Conservation (phyloP, 2,329 filamentous ascomycete species). For the Xylariaceae sp. region DNA sequence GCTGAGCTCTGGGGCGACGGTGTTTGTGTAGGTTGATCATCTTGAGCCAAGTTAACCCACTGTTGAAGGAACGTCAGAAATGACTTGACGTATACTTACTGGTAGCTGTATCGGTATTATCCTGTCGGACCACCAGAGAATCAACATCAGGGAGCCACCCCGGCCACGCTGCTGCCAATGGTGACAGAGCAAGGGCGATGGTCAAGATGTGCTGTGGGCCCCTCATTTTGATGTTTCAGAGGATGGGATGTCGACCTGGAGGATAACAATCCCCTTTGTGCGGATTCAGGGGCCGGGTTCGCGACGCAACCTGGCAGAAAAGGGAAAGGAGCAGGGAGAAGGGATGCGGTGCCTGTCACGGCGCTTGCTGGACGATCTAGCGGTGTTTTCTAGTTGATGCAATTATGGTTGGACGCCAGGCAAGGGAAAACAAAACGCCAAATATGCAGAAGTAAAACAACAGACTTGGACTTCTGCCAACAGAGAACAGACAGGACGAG, state of each 20-base stretch:
- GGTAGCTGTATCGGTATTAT: constrained; percentile 33
- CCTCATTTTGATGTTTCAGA: constrained; percentile 44
- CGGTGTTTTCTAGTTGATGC: constrained; percentile 15
- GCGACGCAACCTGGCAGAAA: constrained; percentile 1
- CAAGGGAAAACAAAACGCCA: constrained; percentile 20
- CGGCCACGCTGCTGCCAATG: constrained; percentile 53
- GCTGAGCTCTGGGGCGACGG: constrained; percentile 7
- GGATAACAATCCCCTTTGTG: constrained; percentile 11
- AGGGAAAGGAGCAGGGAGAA: constrained; percentile 1
- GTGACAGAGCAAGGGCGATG: constrained; percentile 49
- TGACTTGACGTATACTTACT: constrained; percentile 20
- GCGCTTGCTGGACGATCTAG: constrained; percentile 5
- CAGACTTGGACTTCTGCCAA: constrained; percentile 22
- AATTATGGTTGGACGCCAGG: constrained; percentile 18
- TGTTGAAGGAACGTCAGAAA: background rate
- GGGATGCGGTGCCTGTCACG: background rate
- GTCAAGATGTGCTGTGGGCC: constrained; percentile 45
- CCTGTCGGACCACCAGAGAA: constrained; percentile 49
- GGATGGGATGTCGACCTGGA: constrained; percentile 23
- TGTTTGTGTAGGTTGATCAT: constrained; percentile 9
- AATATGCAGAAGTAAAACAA: constrained; percentile 20
- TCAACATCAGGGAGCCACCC: constrained; percentile 52
- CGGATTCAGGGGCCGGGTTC: background rate
- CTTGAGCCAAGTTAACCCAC: background rate
- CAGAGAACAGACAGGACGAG: constrained; percentile 14